These are phyloP conservation scores for Boehmeria nivea DNA, from an alignment of 306 rosid genomes.

Conservation along the genomic window DNA sequence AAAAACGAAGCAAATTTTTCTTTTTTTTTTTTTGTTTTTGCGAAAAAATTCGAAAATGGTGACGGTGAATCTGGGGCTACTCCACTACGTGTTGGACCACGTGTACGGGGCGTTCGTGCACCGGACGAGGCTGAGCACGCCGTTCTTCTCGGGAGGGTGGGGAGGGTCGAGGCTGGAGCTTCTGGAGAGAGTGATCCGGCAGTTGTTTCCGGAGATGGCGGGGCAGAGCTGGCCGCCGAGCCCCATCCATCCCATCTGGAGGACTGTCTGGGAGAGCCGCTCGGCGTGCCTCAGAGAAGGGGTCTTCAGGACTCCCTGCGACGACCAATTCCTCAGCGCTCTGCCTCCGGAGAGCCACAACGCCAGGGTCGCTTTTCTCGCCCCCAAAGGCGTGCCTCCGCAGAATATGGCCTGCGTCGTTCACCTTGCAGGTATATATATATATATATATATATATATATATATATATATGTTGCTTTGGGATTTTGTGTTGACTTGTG, in stretches of 20 bases:
- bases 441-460: neutral
- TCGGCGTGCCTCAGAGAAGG: constrained; percentile 80
- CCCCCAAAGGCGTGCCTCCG: constrained; percentile 60
- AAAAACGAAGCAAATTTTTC: no score
- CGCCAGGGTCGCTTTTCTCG: constrained; percentile 85
- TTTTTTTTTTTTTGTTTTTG: no score
- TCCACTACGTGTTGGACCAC: constrained; percentile 89
- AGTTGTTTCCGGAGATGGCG: constrained; percentile 62
- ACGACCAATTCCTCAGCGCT: constrained; percentile 66
- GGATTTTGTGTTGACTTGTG: no score
- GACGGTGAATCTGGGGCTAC: constrained; percentile 68
- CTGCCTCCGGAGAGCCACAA: constrained; percentile 92
- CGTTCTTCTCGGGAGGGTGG: constrained; percentile 87
- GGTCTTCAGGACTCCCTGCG: constrained; percentile 76
- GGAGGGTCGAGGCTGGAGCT: constrained; percentile 80
- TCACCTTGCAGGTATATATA: constrained; percentile 80
- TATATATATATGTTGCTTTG: neutral
- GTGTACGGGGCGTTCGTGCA: constrained; percentile 89
- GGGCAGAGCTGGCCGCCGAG: constrained; percentile 69
- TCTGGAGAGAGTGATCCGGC: constrained; percentile 70
- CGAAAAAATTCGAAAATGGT: constrained; percentile 64
- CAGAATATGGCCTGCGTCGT: constrained; percentile 79
- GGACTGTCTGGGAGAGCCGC: constrained; percentile 73
- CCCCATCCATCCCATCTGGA: constrained; percentile 66
- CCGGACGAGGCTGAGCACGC: constrained; percentile 75